Evolutionary conservation across 202 grass and related monocot species (phyloP), one percentile per base, ranked within the genome.

Genomic region (Setaria italica): DNA sequence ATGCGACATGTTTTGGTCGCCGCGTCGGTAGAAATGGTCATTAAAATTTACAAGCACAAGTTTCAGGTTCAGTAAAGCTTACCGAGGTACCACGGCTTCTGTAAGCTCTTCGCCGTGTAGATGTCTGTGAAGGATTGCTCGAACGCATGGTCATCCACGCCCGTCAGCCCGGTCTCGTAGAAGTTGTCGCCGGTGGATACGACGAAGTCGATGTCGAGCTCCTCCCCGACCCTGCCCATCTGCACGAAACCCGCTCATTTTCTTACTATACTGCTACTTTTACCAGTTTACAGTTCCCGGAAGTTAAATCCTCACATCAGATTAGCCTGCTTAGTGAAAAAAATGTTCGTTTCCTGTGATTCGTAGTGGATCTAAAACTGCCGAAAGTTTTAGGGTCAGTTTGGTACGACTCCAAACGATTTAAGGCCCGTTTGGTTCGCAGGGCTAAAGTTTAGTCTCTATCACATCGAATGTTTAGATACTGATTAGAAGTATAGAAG

Each of bases 21-120:
- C 15, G 46, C 10, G 17, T 35, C 2, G 19, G 30, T 34, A 21
- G 30, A 39, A 39, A 9, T 5, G 29, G 60, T 25, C 39, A 53
- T 13, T 32, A 46, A 29, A 33, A 25, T 37, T 37, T 37, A 37
- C 35, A 3, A 37, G 35, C 35, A 50, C 12, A 41, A 1, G 3
- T 54, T 10, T 25, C 51, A 30, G 51, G 43, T 10, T 6, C 10
- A 13, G 17, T 41, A 57, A 76, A 16, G 51, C 79, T 68, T 81
- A 97, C 95, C 78, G 13, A 87, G 88, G 60, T 93, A 95, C 95
- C 95, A 97, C 53, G 87, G 90, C 80, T 78, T 93, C 48, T 95
- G 85, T 16, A 97, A 29, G 89, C 92, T 94, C 70, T 90, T 21
- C 37, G 94, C 85, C 1, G 21, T 62, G 59, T 62, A 62, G 25